A percentile compares a stretch with the other conserved stretches of the same genome.
Conservation (phyloP, 2,329 filamentous ascomycete genomes). For the Fusarium stilboides region DNA sequence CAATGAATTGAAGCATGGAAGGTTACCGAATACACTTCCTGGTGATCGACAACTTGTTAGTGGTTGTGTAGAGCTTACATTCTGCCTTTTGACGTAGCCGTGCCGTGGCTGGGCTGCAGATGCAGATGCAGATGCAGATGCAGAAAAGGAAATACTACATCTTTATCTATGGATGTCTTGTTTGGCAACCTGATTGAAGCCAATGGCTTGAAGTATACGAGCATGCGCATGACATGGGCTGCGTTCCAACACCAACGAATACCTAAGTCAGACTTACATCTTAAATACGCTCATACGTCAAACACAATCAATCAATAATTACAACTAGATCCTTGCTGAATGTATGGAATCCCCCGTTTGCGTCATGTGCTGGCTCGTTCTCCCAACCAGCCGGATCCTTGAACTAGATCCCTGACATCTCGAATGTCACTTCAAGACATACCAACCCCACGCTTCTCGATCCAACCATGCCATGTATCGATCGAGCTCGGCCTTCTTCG, state of each 20-base stretch:
- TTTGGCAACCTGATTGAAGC: background rate
- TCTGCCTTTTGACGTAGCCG: constrained; percentile 13
- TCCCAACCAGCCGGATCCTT: constrained; percentile 19
- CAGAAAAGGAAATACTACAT: background rate
- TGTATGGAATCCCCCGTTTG: background rate
- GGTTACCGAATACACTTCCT: constrained; percentile 5
- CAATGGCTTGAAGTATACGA: background rate
- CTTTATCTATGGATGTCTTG: background rate
- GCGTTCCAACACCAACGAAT: background rate
- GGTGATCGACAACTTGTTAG: constrained; percentile 24
- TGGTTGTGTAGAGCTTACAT: constrained; percentile 16
- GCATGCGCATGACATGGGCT: background rate
- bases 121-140: constrained; percentile 6
- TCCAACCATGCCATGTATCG: constrained; percentile 7
- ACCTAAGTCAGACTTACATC: background rate
- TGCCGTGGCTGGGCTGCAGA: background rate
- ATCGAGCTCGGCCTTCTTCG: constrained; percentile 4
- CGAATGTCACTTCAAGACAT: constrained; percentile 26
- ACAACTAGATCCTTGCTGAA: background rate
- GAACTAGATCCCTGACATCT: constrained; percentile 21
- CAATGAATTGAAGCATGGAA: constrained; percentile 1
- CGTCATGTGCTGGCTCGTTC: constrained; percentile 18
- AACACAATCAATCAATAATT: background rate
- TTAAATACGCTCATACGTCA: background rate
- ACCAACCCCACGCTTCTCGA: constrained; percentile 32